A percentile compares a stretch with the other conserved stretches of the same genome.
Conservation (phyloP, 129 eudicot species). For the Pseudognaphalium luteoalbum region DNA sequence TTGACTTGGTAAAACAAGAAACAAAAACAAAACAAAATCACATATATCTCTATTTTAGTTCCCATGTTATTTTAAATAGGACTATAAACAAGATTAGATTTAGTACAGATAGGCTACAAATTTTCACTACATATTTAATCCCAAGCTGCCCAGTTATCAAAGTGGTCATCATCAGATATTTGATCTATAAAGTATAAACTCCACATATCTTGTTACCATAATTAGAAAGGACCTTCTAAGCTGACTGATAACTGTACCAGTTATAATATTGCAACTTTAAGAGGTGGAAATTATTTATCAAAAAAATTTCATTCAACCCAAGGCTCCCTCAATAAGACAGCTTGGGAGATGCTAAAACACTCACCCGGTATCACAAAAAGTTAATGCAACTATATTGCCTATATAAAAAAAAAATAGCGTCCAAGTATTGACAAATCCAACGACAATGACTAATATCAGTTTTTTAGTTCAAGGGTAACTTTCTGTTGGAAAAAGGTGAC, state of each 20-base stretch:
- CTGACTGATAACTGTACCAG: neutral
- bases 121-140: neutral
- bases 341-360: neutral
- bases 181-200: neutral
- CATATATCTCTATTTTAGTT: neutral
- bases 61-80: neutral
- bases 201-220: neutral
- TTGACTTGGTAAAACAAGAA: neutral
- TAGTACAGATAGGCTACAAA: conserved; percentile 3
- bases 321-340: neutral
- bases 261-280: neutral
- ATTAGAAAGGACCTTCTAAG: neutral
- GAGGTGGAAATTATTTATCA: neutral
- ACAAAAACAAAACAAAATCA: neutral
- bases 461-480: neutral
- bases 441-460: neutral
- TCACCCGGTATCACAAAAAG: neutral
- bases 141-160: neutral
- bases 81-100: neutral
- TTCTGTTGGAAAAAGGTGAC: neutral
- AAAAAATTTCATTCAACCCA: neutral
- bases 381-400: neutral
- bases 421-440: neutral
- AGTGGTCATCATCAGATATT: neutral
- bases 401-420: conserved; percentile 10